These are phyloP conservation scores for Pseudoturritis turrita DNA, from an alignment of 345 rosid genomes.

Conservation along the genomic window DNA sequence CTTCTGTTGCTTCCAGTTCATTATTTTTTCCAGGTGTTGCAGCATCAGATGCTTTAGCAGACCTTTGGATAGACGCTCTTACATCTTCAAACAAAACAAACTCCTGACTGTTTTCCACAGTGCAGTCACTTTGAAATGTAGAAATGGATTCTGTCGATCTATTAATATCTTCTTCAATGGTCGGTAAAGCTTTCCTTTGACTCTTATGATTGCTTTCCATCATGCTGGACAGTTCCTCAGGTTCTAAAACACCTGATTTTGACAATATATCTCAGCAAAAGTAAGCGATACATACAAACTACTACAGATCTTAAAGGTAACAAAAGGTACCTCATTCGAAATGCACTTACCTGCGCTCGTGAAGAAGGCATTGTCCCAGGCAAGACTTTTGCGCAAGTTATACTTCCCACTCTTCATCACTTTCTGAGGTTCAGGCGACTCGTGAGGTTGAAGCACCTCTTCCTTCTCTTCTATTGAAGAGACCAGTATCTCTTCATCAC, in stretches of 20 bases:
- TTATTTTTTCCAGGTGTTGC: conserved; percentile 28
- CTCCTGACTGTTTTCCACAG: conserved; percentile 56
- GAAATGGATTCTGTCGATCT: conserved; percentile 78
- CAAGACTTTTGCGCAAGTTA: conserved; percentile 88
- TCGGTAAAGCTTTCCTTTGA: conserved; percentile 45
- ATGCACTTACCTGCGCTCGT: conserved; percentile 61
- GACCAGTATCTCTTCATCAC: conserved; percentile 19
- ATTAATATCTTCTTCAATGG: conserved; percentile 65
- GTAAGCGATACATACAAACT: neutral
- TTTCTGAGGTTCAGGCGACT: conserved; percentile 43
- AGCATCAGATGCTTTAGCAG: conserved; percentile 38
- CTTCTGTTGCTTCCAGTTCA: conserved; percentile 3
- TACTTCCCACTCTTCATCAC: conserved; percentile 43
- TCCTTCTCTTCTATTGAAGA: conserved; percentile 35
- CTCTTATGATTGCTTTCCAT: conserved; percentile 51
- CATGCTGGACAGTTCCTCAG: conserved; percentile 80
- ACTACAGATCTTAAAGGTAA: neutral
- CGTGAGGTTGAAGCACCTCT: conserved; percentile 33
- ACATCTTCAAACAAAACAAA: conserved; percentile 74
- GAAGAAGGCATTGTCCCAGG: conserved; percentile 96
- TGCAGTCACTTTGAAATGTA: conserved; percentile 61
- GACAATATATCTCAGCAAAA: neutral
- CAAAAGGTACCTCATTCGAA: neutral
- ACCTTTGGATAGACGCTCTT: conserved; percentile 66
- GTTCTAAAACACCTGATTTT: conserved; percentile 70